Evolutionary conservation across 768 basidiomycete species (phyloP).

Genomic region (Rhizopogon salebrosus): DNA sequence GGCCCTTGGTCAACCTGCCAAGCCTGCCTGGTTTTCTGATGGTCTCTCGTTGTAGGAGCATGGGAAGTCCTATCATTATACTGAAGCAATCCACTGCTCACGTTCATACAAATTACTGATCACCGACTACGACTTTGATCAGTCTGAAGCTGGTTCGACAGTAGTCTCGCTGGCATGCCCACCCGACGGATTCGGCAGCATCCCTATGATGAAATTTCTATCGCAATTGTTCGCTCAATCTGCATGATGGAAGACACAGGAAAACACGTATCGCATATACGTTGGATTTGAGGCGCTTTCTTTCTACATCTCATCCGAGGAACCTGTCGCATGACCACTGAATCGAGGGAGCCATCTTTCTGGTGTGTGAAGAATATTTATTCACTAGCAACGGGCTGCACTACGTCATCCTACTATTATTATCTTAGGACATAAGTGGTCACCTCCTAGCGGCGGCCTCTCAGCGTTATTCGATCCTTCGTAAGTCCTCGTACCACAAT

Average conservation of each 20-base stretch:
- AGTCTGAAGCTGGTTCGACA: background rate
- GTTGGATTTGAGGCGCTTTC: background rate
- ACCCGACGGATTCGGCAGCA: too few species aligned
- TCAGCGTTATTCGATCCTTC: background rate
- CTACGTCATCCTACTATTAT: background rate
- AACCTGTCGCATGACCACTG: background rate
- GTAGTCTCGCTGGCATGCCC: too few species aligned
- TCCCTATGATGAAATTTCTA: background rate
- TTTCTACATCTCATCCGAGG: background rate
- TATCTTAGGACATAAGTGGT: background rate
- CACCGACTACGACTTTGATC: background rate
- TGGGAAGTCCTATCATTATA: background rate
- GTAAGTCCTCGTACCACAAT: background rate
- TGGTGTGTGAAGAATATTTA: too few species aligned
- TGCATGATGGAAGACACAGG: background rate
- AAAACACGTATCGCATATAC: background rate
- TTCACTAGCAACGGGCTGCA: too few species aligned
- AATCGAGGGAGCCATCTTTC: too few species aligned
- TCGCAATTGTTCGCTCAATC: background rate
- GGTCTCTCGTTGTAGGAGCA: background rate
- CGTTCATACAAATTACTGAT: background rate
- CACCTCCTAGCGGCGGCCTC: background rate
- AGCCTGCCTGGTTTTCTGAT: background rate
- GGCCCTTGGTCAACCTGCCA: background rate
- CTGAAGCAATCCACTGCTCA: background rate